phyloP scores from a whole-genome alignment of 352 stramenopile genomes.

The Globisporangium sylvaticum region DNA sequence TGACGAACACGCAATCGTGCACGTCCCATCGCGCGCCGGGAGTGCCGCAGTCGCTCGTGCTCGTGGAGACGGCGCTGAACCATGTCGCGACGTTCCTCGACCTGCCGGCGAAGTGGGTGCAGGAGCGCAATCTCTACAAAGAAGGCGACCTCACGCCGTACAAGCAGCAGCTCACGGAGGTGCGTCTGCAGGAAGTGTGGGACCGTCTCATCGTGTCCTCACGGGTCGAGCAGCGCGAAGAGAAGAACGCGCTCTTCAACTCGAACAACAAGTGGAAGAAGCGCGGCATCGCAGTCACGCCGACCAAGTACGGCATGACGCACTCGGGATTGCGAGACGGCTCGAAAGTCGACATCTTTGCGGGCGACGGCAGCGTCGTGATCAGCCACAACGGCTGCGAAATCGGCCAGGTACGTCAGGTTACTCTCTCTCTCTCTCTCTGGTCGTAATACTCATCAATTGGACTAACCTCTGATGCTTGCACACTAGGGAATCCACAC shows the following conservation, averaged over 20 bases:
- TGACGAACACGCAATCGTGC: conserved; percentile 92
- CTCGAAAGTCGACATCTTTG: conserved; percentile 39
- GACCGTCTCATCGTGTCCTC: conserved; percentile 61
- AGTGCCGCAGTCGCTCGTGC: conserved; percentile 89
- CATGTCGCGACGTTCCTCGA: conserved; percentile 87
- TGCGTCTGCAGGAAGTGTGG: conserved; percentile 89
- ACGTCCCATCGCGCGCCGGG: conserved; percentile 96
- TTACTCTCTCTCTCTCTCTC: background rate
- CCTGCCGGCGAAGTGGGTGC: conserved; percentile 64
- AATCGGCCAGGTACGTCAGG: conserved; percentile 92
- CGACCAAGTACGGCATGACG: conserved; percentile 94
- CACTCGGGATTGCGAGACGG: conserved; percentile 72
- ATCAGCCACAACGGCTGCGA: conserved; percentile 95
- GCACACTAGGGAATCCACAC: conserved; percentile 52
- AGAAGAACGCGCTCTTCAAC: conserved; percentile 88
- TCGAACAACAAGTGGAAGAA: conserved; percentile 89
- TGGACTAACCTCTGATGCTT: background rate
- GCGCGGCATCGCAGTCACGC: conserved; percentile 80
- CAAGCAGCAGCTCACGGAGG: conserved; percentile 89
- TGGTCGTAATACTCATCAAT: background rate
- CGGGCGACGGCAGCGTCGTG: conserved; percentile 91
- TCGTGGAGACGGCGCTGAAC: conserved; percentile 93
- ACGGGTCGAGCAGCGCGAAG: conserved; percentile 59
- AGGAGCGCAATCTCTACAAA: conserved; percentile 91
- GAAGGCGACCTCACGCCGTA: conserved; percentile 90